Base-by-base conservation (phyloP, 2,329 filamentous ascomycete genomes). In the Cytospora schulzeri region DNA sequence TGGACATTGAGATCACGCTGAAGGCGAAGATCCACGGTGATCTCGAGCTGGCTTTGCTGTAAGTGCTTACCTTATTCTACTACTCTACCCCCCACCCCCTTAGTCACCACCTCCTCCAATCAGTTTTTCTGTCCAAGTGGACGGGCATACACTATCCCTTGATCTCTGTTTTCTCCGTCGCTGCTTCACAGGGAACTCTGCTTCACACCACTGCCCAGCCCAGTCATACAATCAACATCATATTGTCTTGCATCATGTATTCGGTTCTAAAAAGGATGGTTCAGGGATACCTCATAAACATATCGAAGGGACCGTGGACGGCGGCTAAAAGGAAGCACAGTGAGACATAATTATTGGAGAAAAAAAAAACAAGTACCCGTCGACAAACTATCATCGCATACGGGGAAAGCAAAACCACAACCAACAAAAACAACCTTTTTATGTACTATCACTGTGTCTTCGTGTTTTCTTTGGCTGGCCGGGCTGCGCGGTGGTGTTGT, bases 1-100 rank as follows among this genome's bases (percentile, higher is more conserved):
- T 95, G 64, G 91, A 95, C 69, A 84, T 95, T 57, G 91, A 95
- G 76, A 91, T 95, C 67, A 89, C 92, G 71, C 83, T 95, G 67
- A 95, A 95, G 82, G 91, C 91, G 24, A 89, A 89, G 76, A 93
- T 95, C 69, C 88, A 93, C 71, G 92, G 92, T 73, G 92, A 96
- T 78, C 78, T 96, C 68, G 93, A 91, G 38, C 77, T 95, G 69
- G 89, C 88, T 68, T 82, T 95, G 70, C 77, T 85, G 82, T 85
- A 78, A 76, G 82, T 80, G 56, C 60, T 14, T n/a, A 38, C 38
- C 60, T 22, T 28, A 19, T 28, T 31, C 26, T 26, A 31, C 45
- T 66, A 33, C 65, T 45, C 38, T 41, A 33, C 24, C 57, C 56
- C 60, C 35, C 17, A 17, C 17, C 35, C 35, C 35, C 15, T 12